Base-by-base conservation (phyloP, 2,329 filamentous ascomycete genomes). In the Exophiala aquamarina region DNA sequence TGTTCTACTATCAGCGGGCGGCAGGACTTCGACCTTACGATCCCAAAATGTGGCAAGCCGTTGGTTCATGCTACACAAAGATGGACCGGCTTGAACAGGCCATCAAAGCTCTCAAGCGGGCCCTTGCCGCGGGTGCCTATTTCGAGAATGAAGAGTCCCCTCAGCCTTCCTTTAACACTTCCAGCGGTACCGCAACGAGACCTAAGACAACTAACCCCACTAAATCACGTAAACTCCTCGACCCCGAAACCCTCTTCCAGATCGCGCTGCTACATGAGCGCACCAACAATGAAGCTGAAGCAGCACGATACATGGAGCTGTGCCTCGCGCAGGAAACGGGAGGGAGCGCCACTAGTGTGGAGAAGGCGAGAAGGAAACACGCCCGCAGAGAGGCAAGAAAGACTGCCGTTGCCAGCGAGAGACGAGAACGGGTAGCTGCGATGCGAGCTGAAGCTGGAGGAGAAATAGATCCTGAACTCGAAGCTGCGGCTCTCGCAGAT, bases 21-120 rank as follows among this genome's bases (percentile, higher is more conserved):
- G 92, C 92, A 1, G 89, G 90, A 0, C 75, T 98, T 2, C 83
- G 91, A n/a, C 90, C 92, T 0, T 96, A 92, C 77, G 93, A 98
- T 59, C 89, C 91, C 0, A 97, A 97, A 68, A 95, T 98, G 88
- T 98, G 93, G 93, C 87, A 93, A 73, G 93, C 93, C 0, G 90
- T 98, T 4, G 93, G 89, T 8, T 87, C 87, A 26, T 96, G 92
- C 64, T 84, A 95, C 55, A 86, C 92, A 52, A 92, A 91, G 64
- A 94, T 96, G 78, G 86, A 84, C 42, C 83, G 91, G 44, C 76
- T 89, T 41, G 79, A 84, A n/a, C 91, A 96, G 59, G 92, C 89
- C 21, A 96, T 98, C 67, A 93, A 95, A 62, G 89, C 93, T 0
- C 82, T 95, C 59, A 98, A 98, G 65, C 86, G 93, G 29, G 93